Evolutionary conservation across 106 monocot species (phyloP), one percentile per base, ranked within the genome.

Genomic region (Dendrobium officinale): DNA sequence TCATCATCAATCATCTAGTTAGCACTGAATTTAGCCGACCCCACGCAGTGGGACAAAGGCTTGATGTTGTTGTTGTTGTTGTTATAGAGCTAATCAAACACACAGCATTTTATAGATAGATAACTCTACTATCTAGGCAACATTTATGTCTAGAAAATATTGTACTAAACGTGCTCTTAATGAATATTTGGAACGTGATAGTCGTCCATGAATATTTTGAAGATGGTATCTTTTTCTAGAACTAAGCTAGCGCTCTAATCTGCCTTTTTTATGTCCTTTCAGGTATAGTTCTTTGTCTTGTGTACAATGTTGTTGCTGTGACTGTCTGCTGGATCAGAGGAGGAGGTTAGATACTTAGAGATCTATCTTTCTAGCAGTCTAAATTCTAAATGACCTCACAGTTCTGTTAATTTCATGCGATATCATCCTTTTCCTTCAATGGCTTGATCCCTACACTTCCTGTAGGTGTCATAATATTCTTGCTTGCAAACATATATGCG

Each of bases 401-500:
- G 64, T 6, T 15, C 9, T 1, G 6, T 66, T 27, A 66, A 10
- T 66, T 24, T 66, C 64, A 66, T 51, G 51, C n/a, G 5, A 66
- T 66, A 24, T 66, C 24, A 26, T 51, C 15, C 64, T 66, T 66
- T 66, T 66, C 6, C 26, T 66, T 1, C 64, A 8, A 66, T 27
- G 64, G 22, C n/a, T 64, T 64, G 20, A 64, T 24, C 0, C 9
- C 64, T 66, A 26, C 9, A 51, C 45, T 58, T 47, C 77, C 42
- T 58, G 20, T 88, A 97, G 94, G 94, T 79, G 92, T 88, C n/a
- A 97, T 90, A 75, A 90, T 97, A 4, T 97, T 94, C 82, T 92
- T 97, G 77, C 96, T 97, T 67, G 90, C 96, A 48, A 76, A 73
- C 45, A 97, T 97, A 16, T 97, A 97, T 89, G 96, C 94, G 77